A percentile compares a stretch with the other conserved stretches of the same genome.
These are phyloP conservation scores for Tetrapisispora taiwanensis DNA, from an alignment of 805 yeast genomes.

Conservation along the genomic window DNA sequence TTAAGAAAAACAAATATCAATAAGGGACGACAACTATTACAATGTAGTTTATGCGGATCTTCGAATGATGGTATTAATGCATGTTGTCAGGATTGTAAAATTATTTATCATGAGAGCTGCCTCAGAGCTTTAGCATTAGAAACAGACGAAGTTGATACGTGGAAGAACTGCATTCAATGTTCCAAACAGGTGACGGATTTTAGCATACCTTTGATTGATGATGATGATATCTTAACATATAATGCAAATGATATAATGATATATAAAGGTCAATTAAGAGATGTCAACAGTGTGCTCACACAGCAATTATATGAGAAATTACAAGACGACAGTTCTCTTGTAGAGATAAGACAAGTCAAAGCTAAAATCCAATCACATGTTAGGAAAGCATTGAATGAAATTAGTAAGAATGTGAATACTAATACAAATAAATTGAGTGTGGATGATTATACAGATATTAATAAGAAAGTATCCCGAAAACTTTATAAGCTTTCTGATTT, in stretches of 20 bases:
- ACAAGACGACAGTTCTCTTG: neutral
- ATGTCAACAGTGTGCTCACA: conserved; percentile 1
- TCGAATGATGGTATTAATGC: conserved; percentile 5
- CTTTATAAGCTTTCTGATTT: conserved; percentile 36
- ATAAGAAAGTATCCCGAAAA: conserved; percentile 50
- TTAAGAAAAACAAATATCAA: too few relatives aligned
- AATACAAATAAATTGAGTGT: conserved; percentile 21
- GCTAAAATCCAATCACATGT: conserved; percentile 47
- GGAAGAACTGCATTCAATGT: conserved; percentile 18
- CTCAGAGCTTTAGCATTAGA: conserved; percentile 15
- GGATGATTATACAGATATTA: conserved; percentile 46
- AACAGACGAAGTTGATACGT: conserved; percentile 13
- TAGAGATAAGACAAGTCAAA: conserved; percentile 35
- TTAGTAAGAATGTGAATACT: conserved; percentile 28
- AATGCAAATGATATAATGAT: conserved; percentile 1
- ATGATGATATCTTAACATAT: neutral
- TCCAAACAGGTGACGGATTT: neutral
- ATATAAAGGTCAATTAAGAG: conserved; percentile 7
- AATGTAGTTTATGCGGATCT: conserved; percentile 16
- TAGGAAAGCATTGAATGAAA: conserved; percentile 40
- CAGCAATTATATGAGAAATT: conserved; percentile 3
- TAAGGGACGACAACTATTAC: neutral
- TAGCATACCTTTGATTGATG: conserved; percentile 1
- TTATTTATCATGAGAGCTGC: conserved; percentile 19
- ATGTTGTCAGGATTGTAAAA: conserved; percentile 12